Percentiles rank a stretch among this genome's conserved stretches.
phyloP scores from a whole-genome alignment of 2,329 filamentous ascomycete genomes.

The Didymella lethalis region DNA sequence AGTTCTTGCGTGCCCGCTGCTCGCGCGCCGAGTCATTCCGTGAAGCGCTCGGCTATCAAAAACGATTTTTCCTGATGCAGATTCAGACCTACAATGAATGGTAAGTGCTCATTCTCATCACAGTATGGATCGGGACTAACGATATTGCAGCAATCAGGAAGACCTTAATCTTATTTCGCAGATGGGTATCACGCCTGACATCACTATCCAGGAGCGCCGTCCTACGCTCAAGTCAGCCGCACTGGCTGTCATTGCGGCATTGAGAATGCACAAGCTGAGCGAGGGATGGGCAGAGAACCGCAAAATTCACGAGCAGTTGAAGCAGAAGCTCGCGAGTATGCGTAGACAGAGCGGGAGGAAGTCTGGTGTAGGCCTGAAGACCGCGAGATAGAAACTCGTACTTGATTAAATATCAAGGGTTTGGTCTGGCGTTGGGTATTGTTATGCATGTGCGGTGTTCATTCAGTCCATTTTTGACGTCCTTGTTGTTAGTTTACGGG shows the following conservation, averaged over 20 bases:
- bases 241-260: slow-evolving; percentile 57
- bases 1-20: slow-evolving; percentile 85
- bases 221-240: slow-evolving; percentile 59
- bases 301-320: slow-evolving; percentile 57
- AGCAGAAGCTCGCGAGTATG: slow-evolving; percentile 58
- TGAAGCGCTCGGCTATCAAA: slow-evolving; percentile 82
- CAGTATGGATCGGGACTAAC: slow-evolving; percentile 22
- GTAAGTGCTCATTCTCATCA: slow-evolving; percentile 65
- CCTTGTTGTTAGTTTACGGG: neutral
- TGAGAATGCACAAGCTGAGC: slow-evolving; percentile 61
- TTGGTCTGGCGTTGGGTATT: slow-evolving; percentile 27
- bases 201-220: slow-evolving; percentile 54
- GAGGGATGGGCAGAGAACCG: slow-evolving; percentile 60
- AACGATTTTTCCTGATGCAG: slow-evolving; percentile 80
- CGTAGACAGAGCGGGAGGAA: slow-evolving; percentile 37
- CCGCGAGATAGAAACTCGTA: slow-evolving; percentile 25
- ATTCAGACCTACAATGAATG: slow-evolving; percentile 87
- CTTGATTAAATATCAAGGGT: slow-evolving; percentile 29
- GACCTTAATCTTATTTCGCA: slow-evolving; percentile 85
- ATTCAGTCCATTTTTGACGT: neutral
- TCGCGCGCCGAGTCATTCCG: slow-evolving; percentile 82
- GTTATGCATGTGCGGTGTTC: slow-evolving; percentile 35
- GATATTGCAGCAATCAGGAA: slow-evolving; percentile 79
- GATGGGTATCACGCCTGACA: slow-evolving; percentile 73
- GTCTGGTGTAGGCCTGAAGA: slow-evolving; percentile 27